Evolutionary conservation across 2,329 filamentous ascomycete genomes (phyloP).

Genomic region (Penicillium sp.): DNA sequence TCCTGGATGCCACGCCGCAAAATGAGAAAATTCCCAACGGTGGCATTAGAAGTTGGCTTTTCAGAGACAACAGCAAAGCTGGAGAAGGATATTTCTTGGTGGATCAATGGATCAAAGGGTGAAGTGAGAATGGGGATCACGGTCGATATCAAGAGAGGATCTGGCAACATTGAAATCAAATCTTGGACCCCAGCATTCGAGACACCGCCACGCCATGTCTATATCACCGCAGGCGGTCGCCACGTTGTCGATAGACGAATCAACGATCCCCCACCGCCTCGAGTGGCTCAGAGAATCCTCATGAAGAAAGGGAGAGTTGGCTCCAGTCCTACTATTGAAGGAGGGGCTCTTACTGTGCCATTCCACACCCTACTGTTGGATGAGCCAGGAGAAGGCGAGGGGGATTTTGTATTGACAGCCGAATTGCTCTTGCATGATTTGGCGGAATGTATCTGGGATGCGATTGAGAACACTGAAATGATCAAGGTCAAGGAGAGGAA

Average conservation of each 20-base stretch:
- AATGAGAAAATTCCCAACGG: conserved; percentile 4
- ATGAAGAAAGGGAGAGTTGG: conserved; percentile 6
- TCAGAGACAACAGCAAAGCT: conserved; percentile 10
- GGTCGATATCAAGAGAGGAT: conserved; percentile 8
- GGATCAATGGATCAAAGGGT: conserved; percentile 11
- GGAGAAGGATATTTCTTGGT: conserved; percentile 8
- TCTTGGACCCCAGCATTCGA: conserved; percentile 8
- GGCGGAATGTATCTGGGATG: no score
- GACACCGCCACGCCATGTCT: neutral
- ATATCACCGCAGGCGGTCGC: neutral
- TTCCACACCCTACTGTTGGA: conserved; percentile 9
- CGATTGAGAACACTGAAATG: no score
- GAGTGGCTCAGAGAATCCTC: neutral
- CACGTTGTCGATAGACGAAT: neutral
- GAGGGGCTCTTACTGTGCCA: conserved; percentile 3
- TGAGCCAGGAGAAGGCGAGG: conserved; percentile 6
- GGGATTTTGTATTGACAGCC: conserved; percentile 6
- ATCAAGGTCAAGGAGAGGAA: no score
- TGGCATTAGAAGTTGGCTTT: conserved; percentile 9
- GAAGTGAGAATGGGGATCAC: conserved; percentile 9
- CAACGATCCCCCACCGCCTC: conserved; percentile 4
- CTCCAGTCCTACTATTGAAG: conserved; percentile 1
- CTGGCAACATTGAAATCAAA: conserved; percentile 13
- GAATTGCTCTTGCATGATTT: neutral
- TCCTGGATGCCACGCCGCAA: conserved; percentile 7